Base-by-base conservation (phyloP, 2,329 filamentous ascomycete species). In the Colletotrichum sp. region DNA sequence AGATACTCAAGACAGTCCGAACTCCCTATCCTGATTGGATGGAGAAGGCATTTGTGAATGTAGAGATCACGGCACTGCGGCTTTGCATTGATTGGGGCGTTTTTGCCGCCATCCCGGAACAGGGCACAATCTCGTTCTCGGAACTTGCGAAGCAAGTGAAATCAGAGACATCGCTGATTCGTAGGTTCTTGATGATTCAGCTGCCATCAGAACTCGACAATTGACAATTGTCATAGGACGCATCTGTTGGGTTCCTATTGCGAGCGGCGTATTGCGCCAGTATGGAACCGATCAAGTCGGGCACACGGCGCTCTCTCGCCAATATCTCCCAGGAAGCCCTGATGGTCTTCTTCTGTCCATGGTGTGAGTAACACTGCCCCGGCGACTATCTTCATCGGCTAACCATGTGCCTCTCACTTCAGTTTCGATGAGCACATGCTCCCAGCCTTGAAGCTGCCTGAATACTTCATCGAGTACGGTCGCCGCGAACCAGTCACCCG, bases 381-480 rank as follows among this genome's bases (percentile, higher is more conserved):
- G 36, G 36, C 36, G 16, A 0, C 36, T 39, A 18, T 39, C 36
- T 39, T 39, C 36, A 39, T 18, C 36, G 15, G 2, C 36, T 39
- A 39, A 39, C 8, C 36, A 2, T 0, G 36, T 39, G 0, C 36
- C 36, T 39, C 16, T 39, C 36, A 26, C 16, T 30, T 26, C 21
- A 83, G 81, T 6, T 82, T 81, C 63, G 82, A 83, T 36, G 77
- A 77, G 32, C 77, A 80, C 6, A 63, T 82, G n/a, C 44, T 71
- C 6, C 44, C 80, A 13, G 75, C 80, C 26, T 30, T 78, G 12
- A 75, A 78, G 66, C 78, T 84, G 60, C 81, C 83, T 1, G 72
- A 78, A 3, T 86, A 84, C 74, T 85, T 85, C 57, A 78, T 80
- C 9, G 66, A 79, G 24, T 82, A 82, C 67, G 83, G 83, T 39